Evolutionary conservation across 1,284 basidiomycete genomes (phyloP).

Genomic region (Ustilago hordei): DNA sequence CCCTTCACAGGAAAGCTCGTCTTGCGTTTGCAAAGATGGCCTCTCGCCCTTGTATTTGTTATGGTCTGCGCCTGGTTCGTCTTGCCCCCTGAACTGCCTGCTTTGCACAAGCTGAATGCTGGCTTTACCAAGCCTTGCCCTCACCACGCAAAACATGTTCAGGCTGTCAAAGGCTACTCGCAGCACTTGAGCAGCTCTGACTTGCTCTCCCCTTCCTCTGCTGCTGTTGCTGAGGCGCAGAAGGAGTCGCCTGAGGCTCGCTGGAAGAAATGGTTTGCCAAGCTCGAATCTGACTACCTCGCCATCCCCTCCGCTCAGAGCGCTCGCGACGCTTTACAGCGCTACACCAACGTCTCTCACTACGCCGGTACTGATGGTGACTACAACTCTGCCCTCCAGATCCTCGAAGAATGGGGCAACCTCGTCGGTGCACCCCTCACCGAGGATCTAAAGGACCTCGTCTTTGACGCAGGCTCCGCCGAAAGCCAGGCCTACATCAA

Average conservation of each 20-base stretch:
- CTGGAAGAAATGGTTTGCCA: conserved; percentile 39
- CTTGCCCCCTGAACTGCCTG: not conserved
- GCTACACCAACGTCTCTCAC: conserved; percentile 61
- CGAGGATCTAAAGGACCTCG: conserved; percentile 39
- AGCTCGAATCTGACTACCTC: conserved; percentile 51
- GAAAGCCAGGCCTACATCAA: conserved; percentile 53
- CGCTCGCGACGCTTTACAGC: conserved; percentile 48
- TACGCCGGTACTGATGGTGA: conserved; percentile 57
- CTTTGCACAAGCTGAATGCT: not conserved
- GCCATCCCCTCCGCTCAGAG: conserved; percentile 43
- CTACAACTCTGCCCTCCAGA: conserved; percentile 51
- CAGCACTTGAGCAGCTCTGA: conserved; percentile 16
- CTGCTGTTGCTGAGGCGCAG: not conserved
- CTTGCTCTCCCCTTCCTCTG: not conserved
- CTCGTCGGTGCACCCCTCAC: conserved; percentile 54
- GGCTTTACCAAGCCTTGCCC: conserved; percentile 5
- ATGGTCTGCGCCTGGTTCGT: not conserved
- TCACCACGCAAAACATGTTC: not conserved
- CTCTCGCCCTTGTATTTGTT: not conserved
- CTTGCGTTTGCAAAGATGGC: not conserved
- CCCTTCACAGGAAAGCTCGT: not conserved
- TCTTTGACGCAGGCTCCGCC: conserved; percentile 64
- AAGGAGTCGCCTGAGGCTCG: conserved; percentile 17
- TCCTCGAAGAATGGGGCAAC: conserved; percentile 60
- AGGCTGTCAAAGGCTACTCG: conserved; percentile 19